Evolutionary conservation across 768 basidiomycete genomes (phyloP), one percentile per base, ranked within the genome.

Genomic region (Erythrobasidium yunnanense): DNA sequence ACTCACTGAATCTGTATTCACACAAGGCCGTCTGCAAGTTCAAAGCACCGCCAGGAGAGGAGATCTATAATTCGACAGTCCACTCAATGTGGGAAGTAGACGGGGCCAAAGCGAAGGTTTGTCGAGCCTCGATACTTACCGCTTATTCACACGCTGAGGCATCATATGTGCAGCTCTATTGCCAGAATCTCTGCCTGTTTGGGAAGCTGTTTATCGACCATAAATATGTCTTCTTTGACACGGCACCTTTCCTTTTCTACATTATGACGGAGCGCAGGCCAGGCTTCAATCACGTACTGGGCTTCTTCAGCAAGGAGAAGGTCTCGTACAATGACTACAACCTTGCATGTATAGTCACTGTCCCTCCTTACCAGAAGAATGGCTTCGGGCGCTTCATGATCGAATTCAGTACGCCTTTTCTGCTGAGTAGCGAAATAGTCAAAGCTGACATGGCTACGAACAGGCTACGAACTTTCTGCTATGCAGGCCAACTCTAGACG

Each of bases 161-260:
- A 18, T 23, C 3, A 29, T 27, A 11, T n/a, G 11, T 45, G 2
- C 74, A 96, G 93, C 81, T 96, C 4, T 97, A 92, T 73, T 97
- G 92, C 75, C 93, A 97, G 76, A 93, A 93, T 73, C 78, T 99
- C 30, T 87, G 90, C 18, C 80, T 97, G 5, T 97, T 96, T 73
- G 93, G 92, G 30, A 97, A 97, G 76, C 80, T 97, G n/a, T 97
- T 99, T 76, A 96, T 97, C 73, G 95, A 97, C 72, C 87, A 92
- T 69, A 99, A 99, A 77, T 93, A 92, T 11, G 78, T 92, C 17
- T 92, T 88, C 77, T 93, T 90, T 73, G 89, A 92, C 74, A 76
- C 77, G 3, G 77, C 78, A 27, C 76, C 76, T 55, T 80, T 97
- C 76, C 76, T 88, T 42, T 99, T 93, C 77, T 99, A 97, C 75